Base-by-base conservation (phyloP, 2,329 filamentous ascomycete genomes). In the Botryotinia convoluta region DNA sequence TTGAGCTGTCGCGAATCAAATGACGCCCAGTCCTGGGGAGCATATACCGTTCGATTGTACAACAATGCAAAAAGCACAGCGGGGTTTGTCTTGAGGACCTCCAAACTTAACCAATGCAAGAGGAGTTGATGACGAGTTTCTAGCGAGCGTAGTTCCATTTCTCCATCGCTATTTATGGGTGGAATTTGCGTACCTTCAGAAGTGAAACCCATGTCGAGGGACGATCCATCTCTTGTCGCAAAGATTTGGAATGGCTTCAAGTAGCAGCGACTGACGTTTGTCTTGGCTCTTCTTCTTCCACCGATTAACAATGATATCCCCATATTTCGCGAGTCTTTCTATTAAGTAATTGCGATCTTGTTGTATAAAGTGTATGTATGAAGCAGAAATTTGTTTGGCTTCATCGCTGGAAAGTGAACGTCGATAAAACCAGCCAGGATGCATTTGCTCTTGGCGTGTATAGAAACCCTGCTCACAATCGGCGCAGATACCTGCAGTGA, bases 281-380 rank as follows among this genome's bases (percentile, higher is more conserved):
- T 57, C 59, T 42, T 57, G 39, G 16, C 68, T 68, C 29, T 67
- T 71, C 16, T 68, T 62, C 18, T 71, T 65, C 72, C 72, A 74
- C 20, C 61, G 37, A 18, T 29, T 45, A n/a, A 72, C 1, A 6
- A 74, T 37, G 1, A 68, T 72, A 42, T 74, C 65, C 32, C 64
- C 65, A 35, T 63, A 59, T 0, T 59, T 70, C 0, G 37, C 22
- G 32, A 70, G 57, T 59, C 20, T 57, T 22, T 73, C 14, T 32
- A 35, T 9, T 7, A 73, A n/a, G n/a, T 73, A 73, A 1, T 54
- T 29, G n/a, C 65, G 12, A 39, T 70, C 44, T 44, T 54, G n/a
- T 32, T 73, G 26, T 10, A 59, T 67, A 3, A 18, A 4, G 10
- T 51, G n/a, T 4, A 63, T 8, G 29, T 73, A 16, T 5, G 12